Evolutionary conservation across 1,284 basidiomycete species (phyloP), one percentile per base, ranked within the genome.

Genomic region (Moniliella sp.): DNA sequence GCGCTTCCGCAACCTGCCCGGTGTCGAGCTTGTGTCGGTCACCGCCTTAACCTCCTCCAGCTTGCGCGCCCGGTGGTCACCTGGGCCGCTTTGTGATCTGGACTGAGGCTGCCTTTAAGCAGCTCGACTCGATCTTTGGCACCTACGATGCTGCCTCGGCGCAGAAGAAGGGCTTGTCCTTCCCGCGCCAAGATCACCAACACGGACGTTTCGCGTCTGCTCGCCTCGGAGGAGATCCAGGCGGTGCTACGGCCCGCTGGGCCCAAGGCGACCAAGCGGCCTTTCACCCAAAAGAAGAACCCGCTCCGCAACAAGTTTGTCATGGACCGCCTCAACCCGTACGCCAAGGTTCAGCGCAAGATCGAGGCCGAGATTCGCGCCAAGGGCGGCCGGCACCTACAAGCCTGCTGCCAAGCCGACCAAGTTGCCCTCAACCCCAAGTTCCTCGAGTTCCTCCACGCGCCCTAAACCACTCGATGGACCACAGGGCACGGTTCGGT

Each of bases 271-370:
- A 76, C 77, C 66, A 83, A 80, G 65, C 77, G 84, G 61, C 84
- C 86, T 46, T 91, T 82, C 80, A 84, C 83, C 47, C 88, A 94
- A 70, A 86, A 86, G 78, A 94, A 94, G 79, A 94, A 94, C 73
- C 84, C 88, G 37, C 50, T 59, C 36, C 45, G 74, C 67, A 97
- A 97, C 79, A 84, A 81, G 69, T 78, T 73, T 41, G 70, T 93
- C 55, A 75, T 99, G 62, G 93, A 88, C 83, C 78, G 86, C 57
- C 74, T 99, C 67, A 99, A 99, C 74, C 91, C 91, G 36, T 97
- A 99, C 68, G 88, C 88, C 35, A 61, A 91, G 45, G 36, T 59
- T 46, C 51, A 54, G 19, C 45, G 42, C 36, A 45, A 50, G 41
- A 42, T 55, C 32, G 46, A 50, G 33, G 35, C 44, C 40, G 46